Evolutionary conservation across 1,139 yeast genomes (phyloP).

Genomic region (Candida pseudoviswanathii): DNA sequence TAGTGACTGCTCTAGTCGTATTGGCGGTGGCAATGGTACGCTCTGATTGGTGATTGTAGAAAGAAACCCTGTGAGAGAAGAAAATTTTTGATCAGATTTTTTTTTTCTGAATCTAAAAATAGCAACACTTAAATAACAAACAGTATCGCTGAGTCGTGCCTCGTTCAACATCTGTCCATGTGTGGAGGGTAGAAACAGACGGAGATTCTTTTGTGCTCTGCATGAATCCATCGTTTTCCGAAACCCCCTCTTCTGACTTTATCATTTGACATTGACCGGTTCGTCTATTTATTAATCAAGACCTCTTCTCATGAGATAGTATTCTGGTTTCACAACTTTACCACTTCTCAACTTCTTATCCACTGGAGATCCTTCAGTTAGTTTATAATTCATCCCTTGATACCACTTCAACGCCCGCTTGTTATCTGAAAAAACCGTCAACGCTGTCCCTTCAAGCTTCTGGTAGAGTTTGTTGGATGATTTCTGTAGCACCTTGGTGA

Average conservation of each 20-base stretch:
- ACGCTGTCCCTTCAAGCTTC: slow-evolving; percentile 32
- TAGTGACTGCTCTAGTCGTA: not conserved
- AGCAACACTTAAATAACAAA: not conserved
- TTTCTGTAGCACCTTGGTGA: slow-evolving; percentile 21
- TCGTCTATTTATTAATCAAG: not conserved
- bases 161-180: not conserved
- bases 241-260: no score
- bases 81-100: not conserved
- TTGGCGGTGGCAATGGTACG: not conserved
- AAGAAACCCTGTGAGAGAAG: not conserved
- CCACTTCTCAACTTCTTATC: slow-evolving; percentile 44
- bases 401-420: slow-evolving; percentile 47
- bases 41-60: not conserved
- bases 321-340: slow-evolving; percentile 41
- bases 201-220: no score
- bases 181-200: no score
- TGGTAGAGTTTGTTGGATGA: slow-evolving; percentile 9
- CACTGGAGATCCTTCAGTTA: slow-evolving; percentile 44
- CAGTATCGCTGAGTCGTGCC: not conserved
- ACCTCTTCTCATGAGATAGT: slow-evolving; percentile 27
- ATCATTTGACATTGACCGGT: no score
- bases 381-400: slow-evolving; percentile 35
- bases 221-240: no score
- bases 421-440: slow-evolving; percentile 58
- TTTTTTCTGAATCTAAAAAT: slow-evolving; percentile 4